Evolutionary conservation across 164 flowering plant genomes (phyloP).

Genomic region (Piper longum): DNA sequence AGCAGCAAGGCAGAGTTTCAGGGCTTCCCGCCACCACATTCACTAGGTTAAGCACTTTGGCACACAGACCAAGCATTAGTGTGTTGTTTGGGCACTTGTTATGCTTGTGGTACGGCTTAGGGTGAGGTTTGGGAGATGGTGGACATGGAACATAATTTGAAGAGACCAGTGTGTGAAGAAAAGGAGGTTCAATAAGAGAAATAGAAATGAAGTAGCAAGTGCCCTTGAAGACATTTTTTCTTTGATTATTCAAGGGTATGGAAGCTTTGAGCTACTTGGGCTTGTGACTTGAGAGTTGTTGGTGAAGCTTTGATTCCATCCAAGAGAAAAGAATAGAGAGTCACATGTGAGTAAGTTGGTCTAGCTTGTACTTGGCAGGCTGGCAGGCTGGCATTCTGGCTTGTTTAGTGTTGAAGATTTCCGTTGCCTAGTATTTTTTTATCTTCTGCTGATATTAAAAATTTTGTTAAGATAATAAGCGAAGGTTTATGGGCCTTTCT

Average conservation of each 20-base stretch:
- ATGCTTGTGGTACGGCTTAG: conserved; percentile 1
- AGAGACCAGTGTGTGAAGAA: conserved; percentile 37
- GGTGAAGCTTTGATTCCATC: neutral
- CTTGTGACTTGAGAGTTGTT: neutral
- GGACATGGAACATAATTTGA: conserved; percentile 28
- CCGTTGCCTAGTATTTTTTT: neutral
- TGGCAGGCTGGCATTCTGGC: neutral
- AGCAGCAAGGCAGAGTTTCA: conserved; percentile 35
- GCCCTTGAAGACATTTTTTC: conserved; percentile 4
- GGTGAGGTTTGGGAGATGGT: conserved; percentile 13
- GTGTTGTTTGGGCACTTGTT: conserved; percentile 44
- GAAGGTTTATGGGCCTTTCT: neutral
- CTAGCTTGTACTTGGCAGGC: conserved; percentile 1
- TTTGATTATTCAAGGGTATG: neutral
- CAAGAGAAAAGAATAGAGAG: neutral
- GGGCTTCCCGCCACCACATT: conserved; percentile 36
- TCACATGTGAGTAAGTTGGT: conserved; percentile 16
- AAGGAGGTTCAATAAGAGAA: conserved; percentile 40
- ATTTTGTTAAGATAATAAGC: neutral
- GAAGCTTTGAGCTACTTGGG: neutral
- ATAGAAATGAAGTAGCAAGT: conserved; percentile 18
- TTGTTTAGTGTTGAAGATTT: neutral
- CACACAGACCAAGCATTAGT: conserved; percentile 59
- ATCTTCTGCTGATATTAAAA: too few relatives aligned
- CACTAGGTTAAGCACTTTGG: conserved; percentile 27